phyloP scores from a whole-genome alignment of 140 eudicot species.

The Senecio squalidus region DNA sequence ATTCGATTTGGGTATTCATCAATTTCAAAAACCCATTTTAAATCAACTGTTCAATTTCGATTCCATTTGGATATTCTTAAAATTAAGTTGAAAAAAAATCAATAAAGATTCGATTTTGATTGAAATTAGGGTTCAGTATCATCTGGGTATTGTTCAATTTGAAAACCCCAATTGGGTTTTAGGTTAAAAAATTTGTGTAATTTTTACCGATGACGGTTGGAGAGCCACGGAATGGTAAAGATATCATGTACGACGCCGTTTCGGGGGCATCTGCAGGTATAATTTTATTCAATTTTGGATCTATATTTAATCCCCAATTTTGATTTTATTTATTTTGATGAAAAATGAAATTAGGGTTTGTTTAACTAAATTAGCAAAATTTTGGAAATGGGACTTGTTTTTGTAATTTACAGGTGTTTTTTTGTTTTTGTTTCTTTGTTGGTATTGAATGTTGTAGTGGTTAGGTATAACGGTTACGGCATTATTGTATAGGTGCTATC shows the following conservation, averaged over 20 bases:
- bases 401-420: background rate
- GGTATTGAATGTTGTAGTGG: background rate
- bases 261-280: conserved; percentile 94
- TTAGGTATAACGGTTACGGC: conserved; percentile 7
- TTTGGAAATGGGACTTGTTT: background rate
- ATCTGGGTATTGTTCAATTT: background rate
- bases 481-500: conserved; percentile 57
- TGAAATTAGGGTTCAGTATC: conserved; percentile 5
- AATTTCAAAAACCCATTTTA: conserved; percentile 14
- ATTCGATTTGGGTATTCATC: background rate
- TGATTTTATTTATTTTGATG: background rate
- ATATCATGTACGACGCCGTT: conserved; percentile 63
- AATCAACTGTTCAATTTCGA: conserved; percentile 7
- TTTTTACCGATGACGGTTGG: conserved; percentile 37
- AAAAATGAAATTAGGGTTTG: background rate
- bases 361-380: too few relatives aligned
- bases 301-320: background rate
- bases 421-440: background rate
- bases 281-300: background rate
- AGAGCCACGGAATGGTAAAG: conserved; percentile 45
- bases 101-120: conserved; percentile 7
- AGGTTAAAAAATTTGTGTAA: background rate
- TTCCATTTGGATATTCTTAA: background rate
- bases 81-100: too few relatives aligned
- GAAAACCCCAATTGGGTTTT: conserved; percentile 8